Base-by-base conservation (phyloP, 495 filamentous ascomycete genomes). In the Glarea lozoyensis region DNA sequence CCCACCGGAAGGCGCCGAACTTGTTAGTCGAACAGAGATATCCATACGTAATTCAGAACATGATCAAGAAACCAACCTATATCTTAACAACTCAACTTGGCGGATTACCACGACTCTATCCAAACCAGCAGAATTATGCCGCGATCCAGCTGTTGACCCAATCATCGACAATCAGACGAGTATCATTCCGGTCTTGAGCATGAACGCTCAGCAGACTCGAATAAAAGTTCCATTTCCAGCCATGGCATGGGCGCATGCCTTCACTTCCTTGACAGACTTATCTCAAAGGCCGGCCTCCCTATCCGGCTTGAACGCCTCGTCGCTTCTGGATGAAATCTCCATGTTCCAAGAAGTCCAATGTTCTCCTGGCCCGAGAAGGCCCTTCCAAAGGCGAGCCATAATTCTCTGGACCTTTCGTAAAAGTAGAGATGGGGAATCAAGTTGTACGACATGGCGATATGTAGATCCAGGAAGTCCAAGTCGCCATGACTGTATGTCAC, bases 141-240 rank as follows among this genome's bases (percentile, higher is more conserved):
- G 59, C 3, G 42, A 55, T 40, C 19, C 30, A 7, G 16, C 11
- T 46, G 49, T 12, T 49, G 58, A 37, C 49, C 58, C 42, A 25
- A 37, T 43, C 3, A 12, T 49, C 11, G 25, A 47, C 9, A 50
- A 59, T 32, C 37, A 60, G 24, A 60, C 60, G 45, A 60, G 64
- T 16, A 53, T 52, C 4, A 54, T 45, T 10, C 59, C 67, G 31
- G 54, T 63, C 42, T 55, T 60, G 9, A 41, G 47, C n/a, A 44
- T 52, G 27, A 52, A 57, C 25, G 59, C 64, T 22, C 51, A 58
- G 7, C 65, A 75, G 39, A 60, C 60, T 2, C 55, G 57, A 0
- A 60, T 52, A 37, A 53, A 54, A 21, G 60, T 73, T 6, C 67
- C 70, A n/a, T 73, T 73, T 43, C 69, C 69, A 1, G 71, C 69